Percentiles rank a stretch among this genome's conserved stretches.
Evolutionary conservation across 176 grass and related monocot genomes (phyloP).

Genomic region (Alloteropsis semialata): DNA sequence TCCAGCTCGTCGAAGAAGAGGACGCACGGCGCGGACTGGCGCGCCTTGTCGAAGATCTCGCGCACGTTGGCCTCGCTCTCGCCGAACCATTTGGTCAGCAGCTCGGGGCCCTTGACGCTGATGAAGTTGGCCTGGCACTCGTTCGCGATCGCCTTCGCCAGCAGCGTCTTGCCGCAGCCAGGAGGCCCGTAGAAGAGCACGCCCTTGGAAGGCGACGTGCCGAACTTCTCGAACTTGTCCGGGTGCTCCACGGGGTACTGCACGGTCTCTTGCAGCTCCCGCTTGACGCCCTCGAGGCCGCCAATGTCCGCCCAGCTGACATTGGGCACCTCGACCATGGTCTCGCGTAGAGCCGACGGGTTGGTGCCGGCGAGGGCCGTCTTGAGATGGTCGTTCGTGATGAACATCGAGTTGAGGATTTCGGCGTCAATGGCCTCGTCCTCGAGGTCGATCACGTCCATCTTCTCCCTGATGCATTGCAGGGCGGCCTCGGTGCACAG

Average conservation of each 20-base stretch:
- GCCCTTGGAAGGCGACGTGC: slow-evolving; percentile 64
- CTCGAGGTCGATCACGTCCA: slow-evolving; percentile 70
- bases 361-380: slow-evolving; percentile 51
- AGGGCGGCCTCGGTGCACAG: slow-evolving; percentile 64
- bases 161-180: slow-evolving; percentile 58
- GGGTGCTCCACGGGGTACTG: slow-evolving; percentile 72
- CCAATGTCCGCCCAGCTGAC: slow-evolving; percentile 60
- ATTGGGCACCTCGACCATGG: slow-evolving; percentile 64
- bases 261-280: slow-evolving; percentile 63
- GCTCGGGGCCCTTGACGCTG: slow-evolving; percentile 60
- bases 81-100: slow-evolving; percentile 76
- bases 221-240: slow-evolving; percentile 64
- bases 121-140: slow-evolving; percentile 80
- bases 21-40: slow-evolving; percentile 53
- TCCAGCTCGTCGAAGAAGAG: slow-evolving; percentile 78
- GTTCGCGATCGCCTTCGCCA: slow-evolving; percentile 67
- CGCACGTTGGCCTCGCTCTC: slow-evolving; percentile 70
- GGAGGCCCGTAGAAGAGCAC: slow-evolving; percentile 69
- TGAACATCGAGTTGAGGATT: slow-evolving; percentile 56
- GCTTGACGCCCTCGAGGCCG: slow-evolving; percentile 64
- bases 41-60: slow-evolving; percentile 65
- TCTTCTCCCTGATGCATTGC: slow-evolving; percentile 74
- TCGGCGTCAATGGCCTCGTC: slow-evolving; percentile 57
- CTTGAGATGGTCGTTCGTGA: slow-evolving; percentile 67
- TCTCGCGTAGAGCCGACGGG: slow-evolving; percentile 66